Conservation (phyloP, 495 filamentous ascomycete species). For the Aspergillus funiculosus region DNA sequence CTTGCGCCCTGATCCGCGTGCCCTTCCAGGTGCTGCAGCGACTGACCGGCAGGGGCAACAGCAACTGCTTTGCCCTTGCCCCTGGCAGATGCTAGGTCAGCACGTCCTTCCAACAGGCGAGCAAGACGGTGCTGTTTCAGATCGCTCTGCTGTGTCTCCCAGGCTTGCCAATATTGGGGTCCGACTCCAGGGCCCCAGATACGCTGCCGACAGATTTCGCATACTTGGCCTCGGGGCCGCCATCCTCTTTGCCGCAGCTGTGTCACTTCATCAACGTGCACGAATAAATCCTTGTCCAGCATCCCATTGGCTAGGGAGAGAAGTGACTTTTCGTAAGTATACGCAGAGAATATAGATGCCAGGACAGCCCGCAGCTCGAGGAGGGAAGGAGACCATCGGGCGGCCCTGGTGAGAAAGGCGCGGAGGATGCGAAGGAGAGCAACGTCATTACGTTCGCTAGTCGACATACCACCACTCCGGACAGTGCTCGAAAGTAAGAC, state of each 20-base stretch:
- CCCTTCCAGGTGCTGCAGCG: conserved; percentile 13
- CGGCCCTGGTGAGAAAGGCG: conserved; percentile 81
- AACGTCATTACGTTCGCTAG: conserved; percentile 48
- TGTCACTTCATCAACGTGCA: conserved; percentile 69
- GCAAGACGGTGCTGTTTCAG: conserved; percentile 32
- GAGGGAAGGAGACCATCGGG: conserved; percentile 73
- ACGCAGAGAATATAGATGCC: conserved; percentile 85
- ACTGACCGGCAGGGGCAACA: conserved; percentile 19
- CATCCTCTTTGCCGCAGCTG: conserved; percentile 79
- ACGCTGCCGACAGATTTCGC: conserved; percentile 75
- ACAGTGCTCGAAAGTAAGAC: conserved; percentile 69
- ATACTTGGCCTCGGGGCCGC: conserved; percentile 78
- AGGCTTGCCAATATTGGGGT: conserved; percentile 70
- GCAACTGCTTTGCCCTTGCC: conserved; percentile 43
- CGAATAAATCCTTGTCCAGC: conserved; percentile 84
- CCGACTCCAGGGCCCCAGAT: conserved; percentile 89
- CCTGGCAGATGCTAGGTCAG: conserved; percentile 27
- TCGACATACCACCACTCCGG: conserved; percentile 27
- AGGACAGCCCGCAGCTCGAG: conserved; percentile 82
- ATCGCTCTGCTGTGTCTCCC: conserved; percentile 60
- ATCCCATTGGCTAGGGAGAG: conserved; percentile 78
- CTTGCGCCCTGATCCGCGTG: conserved; percentile 15
- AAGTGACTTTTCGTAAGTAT: conserved; percentile 87
- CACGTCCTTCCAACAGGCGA: conserved; percentile 24
- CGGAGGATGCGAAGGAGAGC: conserved; percentile 87